A percentile compares a stretch with the other conserved stretches of the same genome.
These are phyloP conservation scores for Scenedesmus sp. DNA, from an alignment of 163 green algal genomes.

Conservation along the genomic window DNA sequence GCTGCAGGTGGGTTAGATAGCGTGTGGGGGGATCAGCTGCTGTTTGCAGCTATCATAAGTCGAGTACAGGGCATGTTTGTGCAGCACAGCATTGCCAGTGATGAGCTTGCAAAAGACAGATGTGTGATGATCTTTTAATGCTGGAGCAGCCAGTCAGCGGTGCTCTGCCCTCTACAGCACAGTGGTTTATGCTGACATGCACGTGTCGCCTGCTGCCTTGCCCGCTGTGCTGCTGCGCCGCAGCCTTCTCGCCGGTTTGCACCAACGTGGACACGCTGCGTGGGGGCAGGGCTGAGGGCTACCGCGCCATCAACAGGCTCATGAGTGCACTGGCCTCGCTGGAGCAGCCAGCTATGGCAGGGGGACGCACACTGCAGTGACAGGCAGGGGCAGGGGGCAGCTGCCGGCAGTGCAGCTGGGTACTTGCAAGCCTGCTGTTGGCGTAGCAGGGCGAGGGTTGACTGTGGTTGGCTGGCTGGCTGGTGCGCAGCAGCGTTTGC, in stretches of 20 bases:
- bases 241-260: constrained; percentile 45
- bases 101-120: too few relatives aligned
- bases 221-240: not conserved
- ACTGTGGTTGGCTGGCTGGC: not conserved
- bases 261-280: constrained; percentile 40
- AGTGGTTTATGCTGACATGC: not conserved
- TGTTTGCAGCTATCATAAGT: too few relatives aligned
- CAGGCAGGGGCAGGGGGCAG: not conserved
- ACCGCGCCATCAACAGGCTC: not conserved
- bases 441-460: not conserved
- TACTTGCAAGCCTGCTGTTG: not conserved
- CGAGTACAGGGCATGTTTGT: not conserved
- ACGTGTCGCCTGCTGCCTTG: not conserved
- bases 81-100: too few relatives aligned
- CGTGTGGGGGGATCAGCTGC: not conserved
- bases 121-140: too few relatives aligned
- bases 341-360: not conserved
- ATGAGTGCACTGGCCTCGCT: not conserved
- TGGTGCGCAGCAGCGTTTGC: not conserved
- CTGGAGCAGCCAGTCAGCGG: too few relatives aligned
- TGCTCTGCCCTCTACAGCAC: not conserved
- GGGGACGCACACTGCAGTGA: not conserved
- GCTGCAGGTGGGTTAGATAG: not conserved
- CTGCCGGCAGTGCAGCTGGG: not conserved
- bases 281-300: constrained; percentile 29